Base-by-base conservation (phyloP, 139 green algal genomes). In the Spirogloea muscicola region DNA sequence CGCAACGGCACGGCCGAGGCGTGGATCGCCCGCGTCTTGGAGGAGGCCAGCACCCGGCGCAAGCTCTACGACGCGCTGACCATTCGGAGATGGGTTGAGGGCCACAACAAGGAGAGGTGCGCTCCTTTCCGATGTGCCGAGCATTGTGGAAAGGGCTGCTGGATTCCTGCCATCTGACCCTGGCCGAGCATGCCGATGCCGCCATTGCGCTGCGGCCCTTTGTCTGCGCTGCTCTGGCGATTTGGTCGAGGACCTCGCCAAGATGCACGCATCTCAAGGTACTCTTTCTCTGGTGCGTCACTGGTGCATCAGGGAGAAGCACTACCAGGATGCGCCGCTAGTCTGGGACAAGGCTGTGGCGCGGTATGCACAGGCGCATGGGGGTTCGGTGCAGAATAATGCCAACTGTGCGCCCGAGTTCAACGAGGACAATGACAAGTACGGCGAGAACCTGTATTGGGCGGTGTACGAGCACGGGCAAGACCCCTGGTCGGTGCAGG, bases 391-490 rank as follows among this genome's bases (percentile, higher is more conserved):
- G 6, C 33, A 27, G 59, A 41, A 68, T 3, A 68, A 68, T 36
- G n/a, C 43, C 9, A 68, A 68, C 59, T 68, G 59, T 7, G 41
- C 59, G 27, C 25, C 59, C 27, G 59, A 68, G 59, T 68, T 68
- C 27, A 68, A 68, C 18, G 59, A 68, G 42, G 59, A 68, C 43
- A 68, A 68, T 38, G 59, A 68, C 29, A 5, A 68, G 42, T 68
- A 68, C 46, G 59, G 59, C 13, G 59, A 68, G 59, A 68, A 68
- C 43, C 10, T 68, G 27, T 68, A 55, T 36, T 68, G 59, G 59
- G 59, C 37, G 29, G 59, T 68, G 9, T 68, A 68, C 59, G 59
- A 68, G 59, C 59, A 68, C 43, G 59, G 59, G 5, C 59, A 33
- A 37, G 27, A 68, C 9, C 37, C 13, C 41, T 68, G 59, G 59